These are phyloP conservation scores for Phytophthora multivora DNA, from an alignment of 352 stramenopile species.

Conservation along the genomic window DNA sequence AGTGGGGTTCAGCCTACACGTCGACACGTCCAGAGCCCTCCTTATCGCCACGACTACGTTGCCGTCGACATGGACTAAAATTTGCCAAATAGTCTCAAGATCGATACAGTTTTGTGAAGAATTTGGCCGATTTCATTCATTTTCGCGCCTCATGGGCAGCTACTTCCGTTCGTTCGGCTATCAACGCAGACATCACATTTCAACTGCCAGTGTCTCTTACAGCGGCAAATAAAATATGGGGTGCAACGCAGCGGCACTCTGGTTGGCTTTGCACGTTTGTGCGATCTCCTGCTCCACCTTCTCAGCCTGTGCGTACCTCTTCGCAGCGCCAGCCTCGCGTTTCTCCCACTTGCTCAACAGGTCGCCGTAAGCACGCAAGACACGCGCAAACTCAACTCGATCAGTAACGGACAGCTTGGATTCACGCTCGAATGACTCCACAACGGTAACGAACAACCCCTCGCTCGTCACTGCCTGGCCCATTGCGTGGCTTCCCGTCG, in stretches of 20 bases:
- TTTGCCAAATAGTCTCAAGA: background rate
- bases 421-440: slow-evolving; percentile 76
- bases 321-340: slow-evolving; percentile 44
- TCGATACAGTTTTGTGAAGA: background rate
- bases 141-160: slow-evolving; percentile 13
- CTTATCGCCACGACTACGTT: slow-evolving; percentile 57
- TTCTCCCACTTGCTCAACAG: slow-evolving; percentile 65
- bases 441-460: slow-evolving; percentile 68
- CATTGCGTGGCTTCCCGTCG: slow-evolving; percentile 60
- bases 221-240: slow-evolving; percentile 62
- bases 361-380: slow-evolving; percentile 63
- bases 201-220: slow-evolving; percentile 21
- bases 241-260: slow-evolving; percentile 41
- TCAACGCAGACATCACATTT: slow-evolving; percentile 9
- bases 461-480: slow-evolving; percentile 77
- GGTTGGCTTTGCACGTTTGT: slow-evolving; percentile 32
- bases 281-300: slow-evolving; percentile 42
- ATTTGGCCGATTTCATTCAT: slow-evolving; percentile 9
- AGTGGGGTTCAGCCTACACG: slow-evolving; percentile 34
- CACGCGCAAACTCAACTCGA: slow-evolving; percentile 68
- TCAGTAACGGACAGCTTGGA: slow-evolving; percentile 53
- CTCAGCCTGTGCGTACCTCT: slow-evolving; percentile 48
- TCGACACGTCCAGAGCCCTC: slow-evolving; percentile 36
- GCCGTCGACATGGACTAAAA: slow-evolving; percentile 50
- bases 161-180: slow-evolving; percentile 6